Evolutionary conservation across 2,329 filamentous ascomycete species (phyloP).

Genomic region (Hymenoscyphus fructigenus): DNA sequence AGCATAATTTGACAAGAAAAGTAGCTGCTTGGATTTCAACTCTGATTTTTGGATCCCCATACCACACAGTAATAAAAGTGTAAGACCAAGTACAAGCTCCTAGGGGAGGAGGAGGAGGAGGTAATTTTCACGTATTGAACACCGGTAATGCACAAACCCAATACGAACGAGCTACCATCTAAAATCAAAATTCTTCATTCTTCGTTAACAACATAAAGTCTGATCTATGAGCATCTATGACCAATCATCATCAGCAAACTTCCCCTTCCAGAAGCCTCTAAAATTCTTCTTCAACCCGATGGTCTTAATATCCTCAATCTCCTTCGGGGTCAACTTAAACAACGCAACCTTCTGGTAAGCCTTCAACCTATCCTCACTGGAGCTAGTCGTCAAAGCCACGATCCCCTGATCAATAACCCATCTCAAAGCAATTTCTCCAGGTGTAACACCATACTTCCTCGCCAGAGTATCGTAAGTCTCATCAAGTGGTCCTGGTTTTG

Average conservation of each 20-base stretch:
- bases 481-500: conserved; percentile 54
- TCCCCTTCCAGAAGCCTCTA: conserved; percentile 15
- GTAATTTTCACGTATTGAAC: too few species aligned
- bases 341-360: conserved; percentile 50
- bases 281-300: conserved; percentile 43
- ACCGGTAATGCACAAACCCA: too few species aligned
- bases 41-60: too few species aligned
- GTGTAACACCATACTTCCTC: conserved; percentile 56
- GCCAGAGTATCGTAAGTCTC: conserved; percentile 50
- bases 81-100: too few species aligned
- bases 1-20: too few species aligned
- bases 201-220: neutral
- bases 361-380: conserved; percentile 56
- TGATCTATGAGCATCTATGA: neutral
- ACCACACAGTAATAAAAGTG: too few species aligned
- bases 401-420: conserved; percentile 61
- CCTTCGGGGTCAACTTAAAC: conserved; percentile 60
- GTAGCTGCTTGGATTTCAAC: too few species aligned
- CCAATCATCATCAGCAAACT: conserved; percentile 14
- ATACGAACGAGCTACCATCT: neutral
- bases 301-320: conserved; percentile 56
- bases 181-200: neutral
- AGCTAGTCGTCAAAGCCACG: conserved; percentile 59
- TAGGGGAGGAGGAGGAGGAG: too few species aligned
- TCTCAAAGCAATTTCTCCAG: conserved; percentile 56